Percentiles rank a stretch among this genome's conserved stretches.
These are phyloP conservation scores for Cadophora malorum DNA, from an alignment of 2,329 filamentous ascomycete species.

Conservation along the genomic window DNA sequence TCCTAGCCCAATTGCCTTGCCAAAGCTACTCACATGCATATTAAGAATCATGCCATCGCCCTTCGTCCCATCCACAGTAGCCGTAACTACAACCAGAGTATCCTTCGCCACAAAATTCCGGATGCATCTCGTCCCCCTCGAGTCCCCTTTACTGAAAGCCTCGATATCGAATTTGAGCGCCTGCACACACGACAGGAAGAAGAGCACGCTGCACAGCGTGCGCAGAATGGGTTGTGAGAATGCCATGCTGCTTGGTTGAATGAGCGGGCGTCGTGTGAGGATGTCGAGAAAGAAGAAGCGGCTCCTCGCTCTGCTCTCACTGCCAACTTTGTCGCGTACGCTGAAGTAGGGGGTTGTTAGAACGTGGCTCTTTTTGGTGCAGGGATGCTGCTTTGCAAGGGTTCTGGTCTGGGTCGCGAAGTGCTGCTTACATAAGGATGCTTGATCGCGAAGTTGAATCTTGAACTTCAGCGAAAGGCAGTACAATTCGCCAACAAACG, in stretches of 20 bases:
- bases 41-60: constrained; percentile 94
- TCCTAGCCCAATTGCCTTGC: background rate
- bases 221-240: constrained; percentile 59
- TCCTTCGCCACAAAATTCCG: constrained; percentile 94
- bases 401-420: background rate
- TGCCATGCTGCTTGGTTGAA: constrained; percentile 52
- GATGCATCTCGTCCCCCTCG: constrained; percentile 84
- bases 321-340: constrained; percentile 28
- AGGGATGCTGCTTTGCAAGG: constrained; percentile 26
- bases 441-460: constrained; percentile 6
- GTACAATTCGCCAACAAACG: background rate
- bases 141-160: constrained; percentile 69
- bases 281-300: constrained; percentile 18
- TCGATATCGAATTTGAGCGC: constrained; percentile 94
- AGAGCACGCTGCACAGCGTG: constrained; percentile 62
- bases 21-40: constrained; percentile 75
- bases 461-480: background rate
- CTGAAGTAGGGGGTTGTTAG: constrained; percentile 33
- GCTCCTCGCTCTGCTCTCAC: constrained; percentile 15
- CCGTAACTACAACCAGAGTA: constrained; percentile 93
- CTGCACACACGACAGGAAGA: constrained; percentile 59
- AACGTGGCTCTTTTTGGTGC: constrained; percentile 37
- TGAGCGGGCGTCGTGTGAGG: constrained; percentile 30
- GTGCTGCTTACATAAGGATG: background rate
- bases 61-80: constrained; percentile 81